Base-by-base conservation (phyloP, 805 yeast species). In the Pichia occidentalis region DNA sequence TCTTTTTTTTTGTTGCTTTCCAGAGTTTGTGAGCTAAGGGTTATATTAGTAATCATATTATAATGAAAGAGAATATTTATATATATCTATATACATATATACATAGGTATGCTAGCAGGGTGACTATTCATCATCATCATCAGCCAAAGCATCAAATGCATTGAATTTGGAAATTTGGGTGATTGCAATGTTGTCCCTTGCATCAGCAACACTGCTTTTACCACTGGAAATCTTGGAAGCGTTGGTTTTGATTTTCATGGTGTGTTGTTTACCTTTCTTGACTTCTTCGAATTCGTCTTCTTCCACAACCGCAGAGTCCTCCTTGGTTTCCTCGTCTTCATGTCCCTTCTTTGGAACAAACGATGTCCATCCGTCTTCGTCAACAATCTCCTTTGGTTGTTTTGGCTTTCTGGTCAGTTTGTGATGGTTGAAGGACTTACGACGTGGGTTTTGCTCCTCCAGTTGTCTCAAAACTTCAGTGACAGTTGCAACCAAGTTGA, bases 301-400 rank as follows among this genome's bases (percentile, higher is more conserved):
- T 41, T 73, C 68, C 10, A 27, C 6, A 73, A 64, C 71, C 36
- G 67, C 54, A 41, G 66, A 52, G 32, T 61, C 42, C 69, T 13
- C 66, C 74, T 42, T n/a, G n/a, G n/a, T n/a, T n/a, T 73, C 68
- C 13, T 33, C 11, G 71, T 63, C 35, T 52, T 31, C 43, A 12
- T 27, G 37, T 9, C 35, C 44, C 22, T 41, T 45, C 35, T 47
- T 62, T 49, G 67, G 65, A 37, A 68, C 63, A 46, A 72, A 61
- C 17, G 90, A 80, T 41, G 82, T 82, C 90, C 92, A 84, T 32
- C 94, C 94, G 45, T 84, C 90, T 41, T 78, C 82, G 54, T 83
- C 94, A 24, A 80, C 72, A 39, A 67, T 65, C 40, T 64, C 70
- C 40, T 70, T 65, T 24, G 65, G 67, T 46, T 61, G 63, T 44